These are phyloP conservation scores for Colletotrichum coccodes DNA, from an alignment of 2,329 filamentous ascomycete species.

Conservation along the genomic window DNA sequence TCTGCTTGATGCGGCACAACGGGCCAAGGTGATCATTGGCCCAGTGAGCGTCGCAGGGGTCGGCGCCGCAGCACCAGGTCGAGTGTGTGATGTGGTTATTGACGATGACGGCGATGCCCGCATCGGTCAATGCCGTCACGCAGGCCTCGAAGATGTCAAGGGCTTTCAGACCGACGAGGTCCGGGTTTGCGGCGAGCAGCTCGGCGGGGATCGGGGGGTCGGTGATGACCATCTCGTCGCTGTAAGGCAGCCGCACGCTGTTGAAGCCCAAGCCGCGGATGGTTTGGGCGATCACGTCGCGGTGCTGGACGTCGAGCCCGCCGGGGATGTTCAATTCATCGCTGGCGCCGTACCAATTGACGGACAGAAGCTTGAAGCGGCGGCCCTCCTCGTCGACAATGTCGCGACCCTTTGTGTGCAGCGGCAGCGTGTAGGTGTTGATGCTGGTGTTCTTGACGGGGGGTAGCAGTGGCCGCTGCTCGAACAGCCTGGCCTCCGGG, in stretches of 20 bases:
- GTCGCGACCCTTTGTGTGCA: conserved; percentile 68
- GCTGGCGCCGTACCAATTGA: conserved; percentile 79
- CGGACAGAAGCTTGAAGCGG: conserved; percentile 70
- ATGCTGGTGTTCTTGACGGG: conserved; percentile 56
- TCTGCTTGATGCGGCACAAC: conserved; percentile 70
- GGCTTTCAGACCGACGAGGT: conserved; percentile 65
- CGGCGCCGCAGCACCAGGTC: conserved; percentile 75
- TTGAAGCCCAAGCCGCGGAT: conserved; percentile 75
- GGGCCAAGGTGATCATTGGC: conserved; percentile 70
- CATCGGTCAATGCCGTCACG: conserved; percentile 67
- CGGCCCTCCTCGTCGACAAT: conserved; percentile 67
- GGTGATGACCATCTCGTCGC: conserved; percentile 72
- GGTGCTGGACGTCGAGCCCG: conserved; percentile 72
- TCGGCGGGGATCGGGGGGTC: conserved; percentile 65
- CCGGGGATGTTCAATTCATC: conserved; percentile 73
- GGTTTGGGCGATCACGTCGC: conserved; percentile 66
- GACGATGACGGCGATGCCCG: conserved; percentile 71
- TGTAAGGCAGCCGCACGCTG: conserved; percentile 75
- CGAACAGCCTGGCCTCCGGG: conserved; percentile 55
- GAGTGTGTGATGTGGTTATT: conserved; percentile 79
- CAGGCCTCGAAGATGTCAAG: conserved; percentile 71
- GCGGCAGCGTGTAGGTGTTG: conserved; percentile 62
- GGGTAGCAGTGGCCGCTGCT: conserved; percentile 56
- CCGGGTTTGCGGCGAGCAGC: conserved; percentile 67
- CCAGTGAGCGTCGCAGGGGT: conserved; percentile 76